Evolutionary conservation across 169 alveolate species (phyloP).

Genomic region (Amoebophrya sp.): DNA sequence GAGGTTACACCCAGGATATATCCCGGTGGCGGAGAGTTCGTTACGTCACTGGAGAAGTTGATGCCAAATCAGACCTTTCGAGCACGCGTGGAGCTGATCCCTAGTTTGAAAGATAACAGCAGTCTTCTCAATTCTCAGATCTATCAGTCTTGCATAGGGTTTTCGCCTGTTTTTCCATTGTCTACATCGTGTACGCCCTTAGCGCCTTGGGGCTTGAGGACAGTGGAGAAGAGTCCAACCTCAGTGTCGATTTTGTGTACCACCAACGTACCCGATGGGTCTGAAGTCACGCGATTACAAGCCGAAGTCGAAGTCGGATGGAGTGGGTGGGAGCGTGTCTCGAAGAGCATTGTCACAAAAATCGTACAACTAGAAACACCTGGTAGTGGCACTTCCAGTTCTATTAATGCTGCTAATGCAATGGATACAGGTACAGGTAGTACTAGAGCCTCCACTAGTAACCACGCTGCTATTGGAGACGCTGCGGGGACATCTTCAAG

Average conservation of each 20-base stretch:
- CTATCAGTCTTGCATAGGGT: not conserved
- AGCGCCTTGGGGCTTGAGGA: not conserved
- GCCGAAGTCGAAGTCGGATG: not conserved
- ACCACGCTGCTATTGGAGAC: too few species aligned
- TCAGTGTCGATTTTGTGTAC: not conserved
- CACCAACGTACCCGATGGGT: not conserved
- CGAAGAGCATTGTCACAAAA: not conserved
- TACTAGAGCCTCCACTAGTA: too few species aligned
- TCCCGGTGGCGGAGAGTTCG: not conserved
- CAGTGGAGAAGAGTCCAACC: not conserved
- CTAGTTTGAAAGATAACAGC: not conserved
- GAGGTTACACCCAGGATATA: too few species aligned
- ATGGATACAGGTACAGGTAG: too few species aligned
- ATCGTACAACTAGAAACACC: not conserved
- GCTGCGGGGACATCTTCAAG: too few species aligned
- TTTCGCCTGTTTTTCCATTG: not conserved
- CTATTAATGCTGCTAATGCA: too few species aligned
- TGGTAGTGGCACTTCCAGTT: not conserved
- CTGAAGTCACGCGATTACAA: not conserved
- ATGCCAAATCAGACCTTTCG: not conserved
- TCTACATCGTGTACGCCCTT: not conserved
- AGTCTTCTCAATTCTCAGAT: not conserved
- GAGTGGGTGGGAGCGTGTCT: not conserved
- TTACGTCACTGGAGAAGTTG: not conserved
- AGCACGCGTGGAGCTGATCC: not conserved